A percentile compares a stretch with the other conserved stretches of the same genome.
These are phyloP conservation scores for Acacia crassicarpa DNA, from an alignment of 306 rosid species.

Conservation along the genomic window DNA sequence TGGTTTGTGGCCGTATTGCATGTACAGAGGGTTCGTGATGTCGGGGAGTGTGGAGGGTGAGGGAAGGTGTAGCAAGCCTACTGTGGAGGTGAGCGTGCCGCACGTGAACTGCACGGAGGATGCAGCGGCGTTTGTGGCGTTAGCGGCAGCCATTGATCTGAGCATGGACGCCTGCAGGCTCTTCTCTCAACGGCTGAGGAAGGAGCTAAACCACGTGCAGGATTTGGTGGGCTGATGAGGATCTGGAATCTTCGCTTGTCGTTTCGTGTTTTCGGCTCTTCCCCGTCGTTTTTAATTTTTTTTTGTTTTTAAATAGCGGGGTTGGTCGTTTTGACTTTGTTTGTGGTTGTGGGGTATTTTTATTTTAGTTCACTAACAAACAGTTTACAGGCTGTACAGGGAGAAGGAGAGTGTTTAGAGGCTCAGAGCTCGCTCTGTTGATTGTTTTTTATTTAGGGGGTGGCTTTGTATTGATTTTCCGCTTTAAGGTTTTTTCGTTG, in stretches of 20 bases:
- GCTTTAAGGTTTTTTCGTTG: slow-evolving; percentile 23
- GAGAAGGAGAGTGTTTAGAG: slow-evolving; percentile 12
- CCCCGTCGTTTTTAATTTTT: slow-evolving; percentile 13
- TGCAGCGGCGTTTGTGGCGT: slow-evolving; percentile 62
- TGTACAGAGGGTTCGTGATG: slow-evolving; percentile 77
- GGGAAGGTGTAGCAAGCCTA: slow-evolving; percentile 56
- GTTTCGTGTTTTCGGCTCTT: slow-evolving; percentile 27
- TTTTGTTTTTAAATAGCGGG: slow-evolving; percentile 18
- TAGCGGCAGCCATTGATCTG: slow-evolving; percentile 61
- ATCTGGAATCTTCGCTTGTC: slow-evolving; percentile 15
- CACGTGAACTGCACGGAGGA: slow-evolving; percentile 68
- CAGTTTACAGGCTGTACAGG: slow-evolving; percentile 57
- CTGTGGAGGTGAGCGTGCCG: slow-evolving; percentile 58
- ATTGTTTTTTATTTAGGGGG: slow-evolving; percentile 35
- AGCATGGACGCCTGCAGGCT: slow-evolving; percentile 65
- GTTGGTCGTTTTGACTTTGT: slow-evolving; percentile 16
- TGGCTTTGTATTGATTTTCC: slow-evolving; percentile 62
- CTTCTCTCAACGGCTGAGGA: slow-evolving; percentile 60
- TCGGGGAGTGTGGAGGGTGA: slow-evolving; percentile 61
- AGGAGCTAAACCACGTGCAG: slow-evolving; percentile 51
- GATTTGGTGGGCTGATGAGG: slow-evolving; percentile 36
- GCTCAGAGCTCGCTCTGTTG: slow-evolving; percentile 44
- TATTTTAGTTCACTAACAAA: slow-evolving; percentile 41
- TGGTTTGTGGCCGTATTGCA: slow-evolving; percentile 74
- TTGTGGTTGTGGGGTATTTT: slow-evolving; percentile 29